Conservation (phyloP, 371 early-diverging fungal genomes). For the Syncephalastrum monosporum region DNA sequence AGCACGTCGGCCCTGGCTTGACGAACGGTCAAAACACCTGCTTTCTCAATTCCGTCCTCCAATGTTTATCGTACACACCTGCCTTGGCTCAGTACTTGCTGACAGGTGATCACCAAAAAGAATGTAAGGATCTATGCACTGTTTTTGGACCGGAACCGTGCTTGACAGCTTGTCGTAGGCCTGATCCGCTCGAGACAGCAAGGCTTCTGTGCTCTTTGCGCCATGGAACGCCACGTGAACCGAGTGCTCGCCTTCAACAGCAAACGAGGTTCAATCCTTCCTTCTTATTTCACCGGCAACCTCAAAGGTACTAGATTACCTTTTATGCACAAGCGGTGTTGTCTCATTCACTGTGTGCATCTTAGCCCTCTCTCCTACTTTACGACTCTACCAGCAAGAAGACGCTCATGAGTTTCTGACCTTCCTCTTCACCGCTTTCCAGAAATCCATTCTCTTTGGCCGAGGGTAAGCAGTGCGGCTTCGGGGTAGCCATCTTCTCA, state of each 20-base stretch:
- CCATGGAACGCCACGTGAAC: conserved; percentile 53
- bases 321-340: not conserved
- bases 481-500: conserved; percentile 9
- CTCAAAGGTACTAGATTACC: conserved; percentile 49
- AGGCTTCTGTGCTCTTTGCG: conserved; percentile 64
- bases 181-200: conserved; percentile 23
- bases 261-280: conserved; percentile 51
- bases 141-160: not conserved
- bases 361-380: conserved; percentile 68
- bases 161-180: not conserved
- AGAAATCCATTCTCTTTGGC: conserved; percentile 24
- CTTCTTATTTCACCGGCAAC: conserved; percentile 67
- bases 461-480: conserved; percentile 22
- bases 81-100: conserved; percentile 79
- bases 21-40: conserved; percentile 95
- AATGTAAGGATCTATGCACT: conserved; percentile 37
- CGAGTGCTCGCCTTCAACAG: conserved; percentile 37
- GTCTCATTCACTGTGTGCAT: conserved; percentile 2
- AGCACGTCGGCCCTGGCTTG: conserved; percentile 76
- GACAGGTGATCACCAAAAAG: conserved; percentile 47
- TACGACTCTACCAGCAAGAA: conserved; percentile 83
- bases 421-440: conserved; percentile 63
- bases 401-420: conserved; percentile 91
- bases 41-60: conserved; percentile 91
- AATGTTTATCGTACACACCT: conserved; percentile 89